A percentile compares a stretch with the other conserved stretches of the same genome.
Evolutionary conservation across 495 filamentous ascomycete species (phyloP).

Genomic region (Oidiodendron maius): DNA sequence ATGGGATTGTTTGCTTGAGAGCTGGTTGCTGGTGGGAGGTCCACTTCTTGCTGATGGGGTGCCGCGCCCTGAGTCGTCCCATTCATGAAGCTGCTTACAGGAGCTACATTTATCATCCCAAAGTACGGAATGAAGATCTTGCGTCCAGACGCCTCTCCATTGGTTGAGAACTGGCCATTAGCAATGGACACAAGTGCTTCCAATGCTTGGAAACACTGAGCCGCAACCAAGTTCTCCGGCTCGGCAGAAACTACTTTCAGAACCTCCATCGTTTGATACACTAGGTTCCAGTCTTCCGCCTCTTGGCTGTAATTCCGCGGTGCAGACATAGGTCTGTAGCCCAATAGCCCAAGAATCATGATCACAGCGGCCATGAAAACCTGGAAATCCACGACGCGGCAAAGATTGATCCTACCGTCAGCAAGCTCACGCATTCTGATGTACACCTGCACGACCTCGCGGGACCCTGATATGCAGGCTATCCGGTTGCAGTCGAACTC

Average conservation of each 20-base stretch:
- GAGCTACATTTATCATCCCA: background rate
- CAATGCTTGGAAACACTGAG: constrained; percentile 4
- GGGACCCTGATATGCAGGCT: background rate
- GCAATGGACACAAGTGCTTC: background rate
- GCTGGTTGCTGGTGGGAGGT: background rate
- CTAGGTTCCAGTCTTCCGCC: background rate
- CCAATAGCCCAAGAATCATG: constrained; percentile 4
- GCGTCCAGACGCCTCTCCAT: background rate
- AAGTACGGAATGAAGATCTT: constrained; percentile 7
- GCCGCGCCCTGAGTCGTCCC: no score
- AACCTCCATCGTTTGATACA: constrained; percentile 1
- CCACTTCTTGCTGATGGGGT: no score
- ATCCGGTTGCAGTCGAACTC: background rate
- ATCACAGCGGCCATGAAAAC: constrained; percentile 2
- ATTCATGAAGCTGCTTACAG: no score
- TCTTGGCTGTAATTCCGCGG: background rate
- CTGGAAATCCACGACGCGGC: constrained; percentile 6
- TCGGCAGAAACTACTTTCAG: background rate
- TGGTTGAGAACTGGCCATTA: background rate
- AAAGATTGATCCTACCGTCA: background rate
- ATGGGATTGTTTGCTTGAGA: background rate
- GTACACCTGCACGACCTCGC: background rate
- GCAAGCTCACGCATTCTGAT: background rate
- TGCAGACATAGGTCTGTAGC: background rate
- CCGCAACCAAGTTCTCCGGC: background rate